phyloP scores from a whole-genome alignment of 352 stramenopile species.

The Globisporangium viniferum region DNA sequence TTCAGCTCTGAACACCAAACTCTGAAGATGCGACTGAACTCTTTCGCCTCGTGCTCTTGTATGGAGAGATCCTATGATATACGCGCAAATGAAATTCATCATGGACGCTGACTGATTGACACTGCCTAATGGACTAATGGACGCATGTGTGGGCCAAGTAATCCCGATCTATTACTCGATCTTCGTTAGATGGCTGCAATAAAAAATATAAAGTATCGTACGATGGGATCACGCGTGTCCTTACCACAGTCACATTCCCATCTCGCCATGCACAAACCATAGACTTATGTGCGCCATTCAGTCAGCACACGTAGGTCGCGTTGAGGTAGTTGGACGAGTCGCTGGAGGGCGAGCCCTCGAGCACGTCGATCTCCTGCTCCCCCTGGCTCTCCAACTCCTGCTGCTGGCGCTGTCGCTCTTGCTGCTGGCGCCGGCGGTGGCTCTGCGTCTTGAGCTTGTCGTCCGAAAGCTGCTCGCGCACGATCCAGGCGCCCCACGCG shows the following conservation, averaged over 20 bases:
- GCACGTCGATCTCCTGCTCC: constrained; percentile 11
- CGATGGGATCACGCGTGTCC: not conserved
- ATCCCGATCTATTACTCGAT: not conserved
- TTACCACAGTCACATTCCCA: not conserved
- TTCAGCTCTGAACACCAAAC: not conserved
- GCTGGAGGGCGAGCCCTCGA: constrained; percentile 21
- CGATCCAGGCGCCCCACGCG: constrained; percentile 52
- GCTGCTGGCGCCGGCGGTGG: not conserved
- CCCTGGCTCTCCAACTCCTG: not conserved
- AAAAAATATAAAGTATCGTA: constrained; percentile 7
- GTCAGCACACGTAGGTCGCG: constrained; percentile 17
- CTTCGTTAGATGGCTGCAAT: not conserved
- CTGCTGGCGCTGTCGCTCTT: not conserved
- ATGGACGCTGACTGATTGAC: not conserved
- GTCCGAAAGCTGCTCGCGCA: constrained; percentile 16
- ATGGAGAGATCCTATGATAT: not conserved
- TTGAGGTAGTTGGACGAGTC: constrained; percentile 18
- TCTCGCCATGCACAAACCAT: not conserved
- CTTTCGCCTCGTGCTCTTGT: not conserved
- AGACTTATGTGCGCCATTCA: not conserved
- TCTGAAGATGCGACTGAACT: constrained; percentile 3
- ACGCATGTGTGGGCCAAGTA: not conserved
- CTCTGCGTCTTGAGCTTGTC: not conserved
- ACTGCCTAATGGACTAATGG: not conserved
- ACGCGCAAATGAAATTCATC: not conserved